Evolutionary conservation across 2,329 filamentous ascomycete genomes (phyloP), one percentile per base, ranked within the genome.

Genomic region (Nemania sp.): DNA sequence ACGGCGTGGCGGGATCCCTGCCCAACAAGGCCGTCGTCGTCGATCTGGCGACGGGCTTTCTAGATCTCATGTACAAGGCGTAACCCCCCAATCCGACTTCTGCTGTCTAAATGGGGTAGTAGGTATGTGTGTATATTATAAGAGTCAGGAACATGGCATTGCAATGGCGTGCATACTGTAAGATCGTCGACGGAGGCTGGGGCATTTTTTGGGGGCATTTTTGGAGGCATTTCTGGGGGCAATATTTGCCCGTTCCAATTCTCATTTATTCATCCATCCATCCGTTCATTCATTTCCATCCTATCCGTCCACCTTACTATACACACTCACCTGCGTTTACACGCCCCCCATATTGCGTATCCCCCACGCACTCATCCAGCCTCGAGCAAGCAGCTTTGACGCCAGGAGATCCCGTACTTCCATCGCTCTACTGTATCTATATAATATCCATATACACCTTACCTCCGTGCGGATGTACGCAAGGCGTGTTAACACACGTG

Each of bases 21-120:
- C 95, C 95, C 1, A 96, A 99, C 75, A 98, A 98, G 84, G 92
- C 90, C 68, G 89, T 99, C 35, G 92, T 99, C 34, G 91, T 91
- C 66, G 91, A 96, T 70, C 78, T 99, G 73, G 94, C 93, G 1
- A 91, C 84, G 67, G 94, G 92, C 0, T 99, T 98, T 77, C 81
- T 98, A 73, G 93, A 98, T 78, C 89, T 95, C 54, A 74, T 97
- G 76, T 97, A 97, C 77, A 96, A 96, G 81, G 89, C 89, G 62
- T 95, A 79, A 39, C 15, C 35, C 18, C 6, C 17, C 37, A 37
- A 34, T 18, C 29, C 2, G n/a, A 20, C n/a, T 29, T 18, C 29
- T 7, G 43, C 25, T 17, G 25, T 2, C 29, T 43, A 25, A 45
- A 29, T 32, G 43, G 21, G 3, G 7, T 12, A n/a, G 13, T 17